These are phyloP conservation scores for Coemansia sp. DNA, from an alignment of 192 early-diverging fungal species.

Conservation along the genomic window DNA sequence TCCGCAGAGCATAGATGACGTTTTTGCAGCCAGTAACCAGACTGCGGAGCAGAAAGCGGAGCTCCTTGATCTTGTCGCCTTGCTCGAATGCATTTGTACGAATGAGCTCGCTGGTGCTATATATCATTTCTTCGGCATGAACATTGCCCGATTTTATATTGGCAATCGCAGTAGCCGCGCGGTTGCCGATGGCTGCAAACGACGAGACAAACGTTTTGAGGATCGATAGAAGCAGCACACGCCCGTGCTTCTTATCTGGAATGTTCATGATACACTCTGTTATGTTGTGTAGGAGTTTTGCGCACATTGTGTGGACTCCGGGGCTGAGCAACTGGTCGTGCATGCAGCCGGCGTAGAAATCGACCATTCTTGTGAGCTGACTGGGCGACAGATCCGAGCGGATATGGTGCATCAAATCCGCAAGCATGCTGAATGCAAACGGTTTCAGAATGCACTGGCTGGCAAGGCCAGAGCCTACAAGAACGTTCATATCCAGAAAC, in stretches of 20 bases:
- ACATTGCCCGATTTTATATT: constrained; percentile 28
- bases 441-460: constrained; percentile 90
- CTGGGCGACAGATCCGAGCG: constrained; percentile 77
- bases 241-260: constrained; percentile 64
- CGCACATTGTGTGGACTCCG: constrained; percentile 96
- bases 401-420: constrained; percentile 95
- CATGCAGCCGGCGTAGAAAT: constrained; percentile 90
- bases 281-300: constrained; percentile 88
- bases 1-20: constrained; percentile 72
- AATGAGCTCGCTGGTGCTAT: constrained; percentile 41
- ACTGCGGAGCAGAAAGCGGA: constrained; percentile 86
- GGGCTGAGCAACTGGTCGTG: constrained; percentile 91
- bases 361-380: constrained; percentile 84
- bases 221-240: constrained; percentile 76
- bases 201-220: constrained; percentile 80
- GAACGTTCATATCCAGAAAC: constrained; percentile 90
- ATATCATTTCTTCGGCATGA: constrained; percentile 42
- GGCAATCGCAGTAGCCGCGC: constrained; percentile 27
- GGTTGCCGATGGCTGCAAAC: constrained; percentile 44
- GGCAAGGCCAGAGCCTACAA: constrained; percentile 92
- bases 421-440: constrained; percentile 91
- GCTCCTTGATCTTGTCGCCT: constrained; percentile 62
- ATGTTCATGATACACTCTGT: constrained; percentile 84
- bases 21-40: constrained; percentile 88
- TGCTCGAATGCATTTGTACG: constrained; percentile 54